Percentiles rank a stretch among this genome's conserved stretches.
Conservation (phyloP, 495 filamentous ascomycete genomes). For the Penicillium malachiteum region DNA sequence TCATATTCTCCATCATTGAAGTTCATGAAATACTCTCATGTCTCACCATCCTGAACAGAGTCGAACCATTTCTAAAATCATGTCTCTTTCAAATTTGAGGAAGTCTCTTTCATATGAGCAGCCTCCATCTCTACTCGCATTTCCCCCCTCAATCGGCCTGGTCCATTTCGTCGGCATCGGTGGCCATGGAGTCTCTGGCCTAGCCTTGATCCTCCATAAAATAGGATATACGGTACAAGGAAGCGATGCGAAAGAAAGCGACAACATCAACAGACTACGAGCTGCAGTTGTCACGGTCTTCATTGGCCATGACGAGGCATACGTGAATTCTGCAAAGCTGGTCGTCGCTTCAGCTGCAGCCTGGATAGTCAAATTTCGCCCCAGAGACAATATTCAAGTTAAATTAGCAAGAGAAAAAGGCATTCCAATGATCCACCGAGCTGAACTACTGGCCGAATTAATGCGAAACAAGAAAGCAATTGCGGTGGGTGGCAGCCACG, state of each 20-base stretch:
- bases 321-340: background rate
- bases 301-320: background rate
- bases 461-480: background rate
- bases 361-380: background rate
- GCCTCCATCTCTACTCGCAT: background rate
- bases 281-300: background rate
- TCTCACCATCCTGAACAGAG: no score
- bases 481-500: background rate
- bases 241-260: background rate
- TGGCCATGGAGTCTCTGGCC: background rate
- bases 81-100: background rate
- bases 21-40: no score
- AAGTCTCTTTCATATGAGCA: background rate
- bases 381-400: background rate
- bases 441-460: background rate
- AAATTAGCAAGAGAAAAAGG: background rate
- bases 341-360: background rate
- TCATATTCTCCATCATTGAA: no score
- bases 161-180: background rate
- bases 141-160: background rate
- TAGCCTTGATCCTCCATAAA: background rate
- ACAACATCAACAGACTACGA: background rate
- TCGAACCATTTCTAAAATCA: background rate
- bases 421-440: background rate
- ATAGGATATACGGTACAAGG: background rate